Evolutionary conservation across 495 filamentous ascomycete species (phyloP).

Genomic region (Tuber microsphaerosporum): DNA sequence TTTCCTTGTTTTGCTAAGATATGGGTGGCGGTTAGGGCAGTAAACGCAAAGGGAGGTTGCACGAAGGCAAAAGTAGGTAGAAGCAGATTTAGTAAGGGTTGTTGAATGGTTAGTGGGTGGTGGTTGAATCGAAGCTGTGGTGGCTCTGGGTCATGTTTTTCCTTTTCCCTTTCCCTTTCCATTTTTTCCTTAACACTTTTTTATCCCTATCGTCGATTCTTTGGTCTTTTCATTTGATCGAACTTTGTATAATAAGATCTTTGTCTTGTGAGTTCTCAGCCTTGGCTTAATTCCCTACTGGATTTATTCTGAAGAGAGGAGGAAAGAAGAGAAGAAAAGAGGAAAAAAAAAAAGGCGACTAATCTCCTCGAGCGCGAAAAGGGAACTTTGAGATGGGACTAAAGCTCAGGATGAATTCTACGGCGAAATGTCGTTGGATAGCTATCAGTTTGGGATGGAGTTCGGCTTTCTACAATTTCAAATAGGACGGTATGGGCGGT

Average conservation of each 20-base stretch:
- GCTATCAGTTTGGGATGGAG: constrained; percentile 2
- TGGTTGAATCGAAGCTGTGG: constrained; percentile 14
- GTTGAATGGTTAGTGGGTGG: constrained; percentile 2
- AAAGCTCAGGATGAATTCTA: background rate
- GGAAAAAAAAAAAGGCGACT: background rate
- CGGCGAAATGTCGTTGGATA: background rate
- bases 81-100: constrained; percentile 1
- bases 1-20: constrained; percentile 1
- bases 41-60: constrained; percentile 3
- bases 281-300: background rate
- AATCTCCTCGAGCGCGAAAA: background rate
- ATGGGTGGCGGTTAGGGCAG: background rate
- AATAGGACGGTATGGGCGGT: background rate
- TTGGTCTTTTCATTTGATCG: background rate
- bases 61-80: background rate
- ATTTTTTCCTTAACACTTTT: constrained; percentile 5
- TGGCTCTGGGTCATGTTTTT: constrained; percentile 9
- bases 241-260: constrained; percentile 5
- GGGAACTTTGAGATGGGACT: background rate
- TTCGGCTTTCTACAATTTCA: background rate
- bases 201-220: background rate
- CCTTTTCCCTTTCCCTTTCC: constrained; percentile 13
- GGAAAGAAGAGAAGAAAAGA: background rate
- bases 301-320: background rate
- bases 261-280: constrained; percentile 6